Conservation (phyloP, 768 basidiomycete species). For the Favolaschia claudopus region DNA sequence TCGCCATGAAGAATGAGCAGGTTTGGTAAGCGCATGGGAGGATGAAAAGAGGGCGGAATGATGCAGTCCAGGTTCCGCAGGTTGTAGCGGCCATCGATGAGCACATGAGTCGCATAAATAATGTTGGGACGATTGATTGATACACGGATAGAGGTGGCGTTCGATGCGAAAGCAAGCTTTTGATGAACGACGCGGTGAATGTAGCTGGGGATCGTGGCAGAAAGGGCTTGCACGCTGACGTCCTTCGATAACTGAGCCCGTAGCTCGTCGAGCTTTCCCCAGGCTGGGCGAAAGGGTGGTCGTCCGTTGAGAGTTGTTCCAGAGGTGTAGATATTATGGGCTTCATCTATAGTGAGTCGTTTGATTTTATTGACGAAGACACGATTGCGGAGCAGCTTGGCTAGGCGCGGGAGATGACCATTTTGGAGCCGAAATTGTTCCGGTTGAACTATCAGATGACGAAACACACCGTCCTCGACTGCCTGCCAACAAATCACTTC, state of each 20-base stretch:
- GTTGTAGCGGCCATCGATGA: slow-evolving; percentile 25
- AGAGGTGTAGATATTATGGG: slow-evolving; percentile 29
- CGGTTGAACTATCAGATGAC: background rate
- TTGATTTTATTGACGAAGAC: slow-evolving; percentile 3
- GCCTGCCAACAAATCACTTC: too few relatives aligned
- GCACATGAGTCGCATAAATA: slow-evolving; percentile 36
- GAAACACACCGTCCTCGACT: background rate
- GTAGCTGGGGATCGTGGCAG: slow-evolving; percentile 33
- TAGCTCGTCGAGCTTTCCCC: slow-evolving; percentile 27
- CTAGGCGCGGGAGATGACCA: slow-evolving; percentile 24
- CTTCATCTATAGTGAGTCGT: slow-evolving; percentile 33
- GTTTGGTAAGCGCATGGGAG: slow-evolving; percentile 15
- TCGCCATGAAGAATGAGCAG: slow-evolving; percentile 28
- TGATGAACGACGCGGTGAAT: slow-evolving; percentile 24
- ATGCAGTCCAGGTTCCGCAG: slow-evolving; percentile 30
- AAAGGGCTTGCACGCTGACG: slow-evolving; percentile 22
- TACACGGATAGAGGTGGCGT: slow-evolving; percentile 19
- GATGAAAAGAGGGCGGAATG: slow-evolving; percentile 26
- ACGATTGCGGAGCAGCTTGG: slow-evolving; percentile 12
- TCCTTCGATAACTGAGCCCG: slow-evolving; percentile 14
- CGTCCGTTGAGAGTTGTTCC: slow-evolving; percentile 29
- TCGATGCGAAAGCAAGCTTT: background rate
- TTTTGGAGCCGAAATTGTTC: background rate
- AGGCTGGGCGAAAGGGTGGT: slow-evolving; percentile 32
- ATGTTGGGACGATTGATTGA: slow-evolving; percentile 38